Evolutionary conservation across 495 filamentous ascomycete genomes (phyloP), one percentile per base, ranked within the genome.

Genomic region (Penicillium paxilli): DNA sequence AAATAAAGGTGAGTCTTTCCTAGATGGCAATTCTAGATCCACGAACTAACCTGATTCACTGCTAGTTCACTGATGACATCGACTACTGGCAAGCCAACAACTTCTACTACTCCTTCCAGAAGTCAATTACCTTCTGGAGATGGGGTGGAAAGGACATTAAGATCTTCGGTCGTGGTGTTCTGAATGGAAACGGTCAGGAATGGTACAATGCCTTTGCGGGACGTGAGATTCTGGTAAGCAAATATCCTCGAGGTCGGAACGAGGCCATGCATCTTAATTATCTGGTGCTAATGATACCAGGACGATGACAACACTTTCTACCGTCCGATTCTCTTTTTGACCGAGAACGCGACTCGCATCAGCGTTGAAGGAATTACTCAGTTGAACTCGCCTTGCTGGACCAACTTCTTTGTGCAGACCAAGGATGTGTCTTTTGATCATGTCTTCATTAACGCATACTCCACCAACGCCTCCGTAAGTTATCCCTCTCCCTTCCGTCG

Each of bases 321-420:
- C 44, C 76, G 82, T 1, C 81, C 81, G 0, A 78, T 82, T 38
- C 67, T 84, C 2, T 85, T 84, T 63, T 59, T 80, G 22, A 77
- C 80, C 0, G 78, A 84, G 52, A 84, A 83, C 33, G 77, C 80
- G 4, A 85, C 80, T 0, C 71, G 78, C 12, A 52, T 85, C 6
- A 73, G 69, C 2, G 75, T 84, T 16, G 73, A 80, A 46, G 80
- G 81, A 17, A 81, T 83, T 55, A 80, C 77, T 5, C 67, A 82
- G 54, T 72, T 80, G 49, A 81, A 82, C 63, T 83, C 80, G 4
- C 80, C 81, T 0, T 83, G 80, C 65, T 84, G 81, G 81, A 82
- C 76, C 6, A 84, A 79, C 54, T 83, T 83, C 51, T 73, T 84
- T 23, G 74, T 83, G 8, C 69, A 72, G 9, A 78, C 75, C 54